phyloP scores from a whole-genome alignment of 768 basidiomycete genomes.

The Phlebiopsis flavidoalba region DNA sequence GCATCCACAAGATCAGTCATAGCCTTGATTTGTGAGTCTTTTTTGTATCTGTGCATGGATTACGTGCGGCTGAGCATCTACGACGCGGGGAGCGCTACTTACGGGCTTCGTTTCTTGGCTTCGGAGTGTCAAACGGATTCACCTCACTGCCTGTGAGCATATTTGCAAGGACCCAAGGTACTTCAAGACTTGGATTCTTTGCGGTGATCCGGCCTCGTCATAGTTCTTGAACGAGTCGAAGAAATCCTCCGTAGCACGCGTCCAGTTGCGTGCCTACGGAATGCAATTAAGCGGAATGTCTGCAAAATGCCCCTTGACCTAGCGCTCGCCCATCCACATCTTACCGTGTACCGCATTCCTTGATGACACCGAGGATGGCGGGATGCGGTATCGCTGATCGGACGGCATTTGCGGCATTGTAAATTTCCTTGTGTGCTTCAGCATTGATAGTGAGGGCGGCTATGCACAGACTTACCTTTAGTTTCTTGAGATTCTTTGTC shows the following conservation, averaged over 20 bases:
- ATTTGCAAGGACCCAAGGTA: conserved; percentile 95
- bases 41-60: conserved; percentile 67
- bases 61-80: background rate
- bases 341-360: conserved; percentile 99
- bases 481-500: conserved; percentile 90
- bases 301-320: conserved; percentile 21
- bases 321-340: conserved; percentile 99
- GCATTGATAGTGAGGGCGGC: background rate
- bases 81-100: conserved; percentile 23
- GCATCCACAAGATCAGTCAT: conserved; percentile 98
- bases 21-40: conserved; percentile 91
- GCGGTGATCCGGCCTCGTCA: conserved; percentile 95
- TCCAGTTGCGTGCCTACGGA: conserved; percentile 86
- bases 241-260: conserved; percentile 94
- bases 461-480: conserved; percentile 53
- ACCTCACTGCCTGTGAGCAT: conserved; percentile 98
- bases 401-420: conserved; percentile 89
- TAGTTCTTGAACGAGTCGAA: conserved; percentile 99
- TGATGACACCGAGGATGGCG: conserved; percentile 98
- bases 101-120: conserved; percentile 99
- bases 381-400: conserved; percentile 97
- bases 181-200: conserved; percentile 96
- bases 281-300: background rate
- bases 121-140: conserved; percentile 98
- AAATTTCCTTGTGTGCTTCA: conserved; percentile 69